Conservation (phyloP, 2,329 filamentous ascomycete genomes). For the Didymella keratinophila region DNA sequence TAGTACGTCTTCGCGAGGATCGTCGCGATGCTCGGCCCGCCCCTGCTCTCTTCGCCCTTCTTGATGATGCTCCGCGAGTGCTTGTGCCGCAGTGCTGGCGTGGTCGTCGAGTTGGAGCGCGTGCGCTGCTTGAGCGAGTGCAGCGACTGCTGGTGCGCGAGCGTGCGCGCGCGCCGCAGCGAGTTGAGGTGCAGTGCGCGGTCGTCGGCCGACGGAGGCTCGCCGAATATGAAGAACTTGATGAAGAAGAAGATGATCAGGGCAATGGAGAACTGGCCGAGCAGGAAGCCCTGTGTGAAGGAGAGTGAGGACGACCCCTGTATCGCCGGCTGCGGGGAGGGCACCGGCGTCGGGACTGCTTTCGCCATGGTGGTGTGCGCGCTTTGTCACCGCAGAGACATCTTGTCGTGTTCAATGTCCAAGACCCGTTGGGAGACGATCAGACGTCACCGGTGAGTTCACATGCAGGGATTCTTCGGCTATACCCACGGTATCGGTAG, state of each 20-base stretch:
- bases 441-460: conserved; percentile 9
- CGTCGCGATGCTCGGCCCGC: conserved; percentile 87
- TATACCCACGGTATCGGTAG: not conserved
- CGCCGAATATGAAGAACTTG: conserved; percentile 99
- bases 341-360: conserved; percentile 21
- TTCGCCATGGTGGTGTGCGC: conserved; percentile 24
- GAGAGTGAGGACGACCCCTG: conserved; percentile 62
- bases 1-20: conserved; percentile 98
- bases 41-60: conserved; percentile 35
- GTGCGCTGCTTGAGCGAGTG: conserved; percentile 39
- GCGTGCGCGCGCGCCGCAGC: conserved; percentile 74
- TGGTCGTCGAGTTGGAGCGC: conserved; percentile 47
- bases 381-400: conserved; percentile 9
- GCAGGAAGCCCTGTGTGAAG: conserved; percentile 91
- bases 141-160: conserved; percentile 66
- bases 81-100: conserved; percentile 48
- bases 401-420: not conserved
- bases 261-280: conserved; percentile 92
- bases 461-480: conserved; percentile 4
- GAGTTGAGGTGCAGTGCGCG: conserved; percentile 78
- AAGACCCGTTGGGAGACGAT: too few relatives aligned
- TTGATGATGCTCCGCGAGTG: conserved; percentile 57
- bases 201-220: conserved; percentile 83
- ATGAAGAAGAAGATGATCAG: conserved; percentile 93
- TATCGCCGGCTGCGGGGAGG: conserved; percentile 25